phyloP scores from a whole-genome alignment of 2,329 filamentous ascomycete species.

The Torrubiella hemipterigena region DNA sequence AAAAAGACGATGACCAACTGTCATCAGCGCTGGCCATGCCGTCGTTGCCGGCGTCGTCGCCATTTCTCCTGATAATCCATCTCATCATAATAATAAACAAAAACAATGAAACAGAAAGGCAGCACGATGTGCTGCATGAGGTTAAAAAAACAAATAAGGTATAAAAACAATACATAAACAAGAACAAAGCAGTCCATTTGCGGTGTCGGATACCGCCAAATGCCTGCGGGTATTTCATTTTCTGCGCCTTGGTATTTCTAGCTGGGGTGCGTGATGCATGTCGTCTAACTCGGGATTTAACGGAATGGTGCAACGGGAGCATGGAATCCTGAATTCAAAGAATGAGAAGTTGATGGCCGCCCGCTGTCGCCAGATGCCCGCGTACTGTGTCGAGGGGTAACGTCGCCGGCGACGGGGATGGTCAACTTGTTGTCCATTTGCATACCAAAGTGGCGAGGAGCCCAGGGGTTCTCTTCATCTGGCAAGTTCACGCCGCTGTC shows the following conservation, averaged over 20 bases:
- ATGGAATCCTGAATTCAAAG: slow-evolving; percentile 91
- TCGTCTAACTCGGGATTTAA: too few relatives aligned
- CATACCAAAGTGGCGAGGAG: slow-evolving; percentile 50
- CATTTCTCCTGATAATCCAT: not conserved
- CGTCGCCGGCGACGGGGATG: slow-evolving; percentile 63
- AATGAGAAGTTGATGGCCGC: slow-evolving; percentile 88
- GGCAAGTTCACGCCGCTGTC: slow-evolving; percentile 90
- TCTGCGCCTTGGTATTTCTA: slow-evolving; percentile 56
- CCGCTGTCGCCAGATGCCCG: slow-evolving; percentile 84
- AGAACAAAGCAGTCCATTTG: slow-evolving; percentile 28
- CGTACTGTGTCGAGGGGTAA: slow-evolving; percentile 71
- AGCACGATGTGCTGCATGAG: too few relatives aligned
- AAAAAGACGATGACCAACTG: not conserved
- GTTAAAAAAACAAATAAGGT: slow-evolving; percentile 6
- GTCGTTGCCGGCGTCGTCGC: slow-evolving; percentile 1
- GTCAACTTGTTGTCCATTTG: slow-evolving; percentile 51
- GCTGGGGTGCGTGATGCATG: too few relatives aligned
- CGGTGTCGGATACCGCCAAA: too few relatives aligned
- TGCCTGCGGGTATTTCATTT: slow-evolving; percentile 44
- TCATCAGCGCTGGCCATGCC: too few relatives aligned
- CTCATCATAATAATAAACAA: slow-evolving; percentile 4
- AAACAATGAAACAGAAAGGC: slow-evolving; percentile 4
- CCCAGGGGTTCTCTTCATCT: slow-evolving; percentile 69
- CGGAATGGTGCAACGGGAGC: slow-evolving; percentile 82
- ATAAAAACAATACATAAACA: slow-evolving; percentile 29